Base-by-base conservation (phyloP, 129 eudicot genomes). In the Lactuca saligna region DNA sequence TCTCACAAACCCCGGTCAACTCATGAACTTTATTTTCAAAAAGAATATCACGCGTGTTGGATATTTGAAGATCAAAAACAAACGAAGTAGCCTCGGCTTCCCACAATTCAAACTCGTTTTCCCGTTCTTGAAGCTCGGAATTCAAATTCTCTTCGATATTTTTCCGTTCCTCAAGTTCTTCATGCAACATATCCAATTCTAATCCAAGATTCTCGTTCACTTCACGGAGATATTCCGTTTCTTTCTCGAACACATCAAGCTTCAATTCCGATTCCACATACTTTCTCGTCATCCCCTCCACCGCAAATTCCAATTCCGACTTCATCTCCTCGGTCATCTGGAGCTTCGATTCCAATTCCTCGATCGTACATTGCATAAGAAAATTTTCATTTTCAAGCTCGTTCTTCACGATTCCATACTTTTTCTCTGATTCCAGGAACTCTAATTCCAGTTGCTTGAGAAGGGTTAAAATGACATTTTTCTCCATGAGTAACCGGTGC, bases 31-130 rank as follows among this genome's bases (percentile, higher is more conserved):
- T 89, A 61, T 84, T 76, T 66, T 83, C 84, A 35, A 80, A 80
- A 16, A 89, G 68, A 70, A 83, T 83, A 75, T 85, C 99, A 15
- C 87, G 77, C 8, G 89, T 65, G 67, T 81, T 78, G 2, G 95
- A 85, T 46, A 85, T 37, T 73, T 93, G 99, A 78, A 93, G 95
- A 80, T 89, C 95, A 54, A 93, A 93, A 73, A 83, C 80, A 68
- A 93, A 93, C 2, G 92, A 65, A 13, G 90, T 57, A 1, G 99
- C 99, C 81, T 93, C 99, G 6, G 99, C 84, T 53, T 93, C 99
- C 97, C 97, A 93, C 17, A 93, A 78, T 72, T 89, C 88, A 75
- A 81, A 87, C 72, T 87, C 99, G 11, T 82, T 81, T 71, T 71
- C 88, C 55, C 80, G 78, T 66, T 85, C 93, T 74, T 83, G 85